Evolutionary conservation across 345 rosid genomes (phyloP).

Genomic region (Garcia nutans): DNA sequence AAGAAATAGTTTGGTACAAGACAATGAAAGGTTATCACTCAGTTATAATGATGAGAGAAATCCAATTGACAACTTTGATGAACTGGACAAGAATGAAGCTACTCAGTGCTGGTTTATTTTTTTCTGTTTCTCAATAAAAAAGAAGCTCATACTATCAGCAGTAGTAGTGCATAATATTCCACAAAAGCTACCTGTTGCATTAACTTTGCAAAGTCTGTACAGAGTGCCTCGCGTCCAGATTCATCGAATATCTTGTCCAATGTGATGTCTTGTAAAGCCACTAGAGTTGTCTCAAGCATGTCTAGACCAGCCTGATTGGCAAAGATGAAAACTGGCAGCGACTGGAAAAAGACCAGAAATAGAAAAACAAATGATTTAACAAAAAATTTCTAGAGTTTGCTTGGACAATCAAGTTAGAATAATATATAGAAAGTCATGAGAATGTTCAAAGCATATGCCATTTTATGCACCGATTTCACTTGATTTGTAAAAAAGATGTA

Average conservation of each 20-base stretch:
- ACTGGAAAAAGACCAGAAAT: slow-evolving; percentile 43
- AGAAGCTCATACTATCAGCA: background rate
- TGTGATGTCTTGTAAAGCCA: slow-evolving; percentile 90
- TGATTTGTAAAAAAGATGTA: background rate
- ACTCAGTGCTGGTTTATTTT: too few species aligned
- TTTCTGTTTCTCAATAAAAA: background rate
- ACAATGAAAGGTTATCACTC: background rate
- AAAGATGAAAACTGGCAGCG: slow-evolving; percentile 78
- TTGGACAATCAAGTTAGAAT: background rate
- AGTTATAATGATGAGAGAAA: background rate
- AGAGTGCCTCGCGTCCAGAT: slow-evolving; percentile 76
- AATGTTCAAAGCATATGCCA: background rate
- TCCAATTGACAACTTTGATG: background rate
- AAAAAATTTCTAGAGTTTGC: background rate
- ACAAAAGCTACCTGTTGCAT: slow-evolving; percentile 76
- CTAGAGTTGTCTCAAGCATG: slow-evolving; percentile 97
- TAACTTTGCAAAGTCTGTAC: slow-evolving; percentile 73
- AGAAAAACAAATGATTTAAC: background rate
- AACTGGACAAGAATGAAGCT: background rate
- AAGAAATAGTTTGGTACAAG: background rate
- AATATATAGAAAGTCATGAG: background rate
- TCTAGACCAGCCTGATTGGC: slow-evolving; percentile 98
- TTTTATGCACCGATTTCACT: background rate
- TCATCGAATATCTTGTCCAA: slow-evolving; percentile 90
- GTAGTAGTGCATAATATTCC: background rate